phyloP scores from a whole-genome alignment of 257 asterid genomes.

The Jacaranda copaia region DNA sequence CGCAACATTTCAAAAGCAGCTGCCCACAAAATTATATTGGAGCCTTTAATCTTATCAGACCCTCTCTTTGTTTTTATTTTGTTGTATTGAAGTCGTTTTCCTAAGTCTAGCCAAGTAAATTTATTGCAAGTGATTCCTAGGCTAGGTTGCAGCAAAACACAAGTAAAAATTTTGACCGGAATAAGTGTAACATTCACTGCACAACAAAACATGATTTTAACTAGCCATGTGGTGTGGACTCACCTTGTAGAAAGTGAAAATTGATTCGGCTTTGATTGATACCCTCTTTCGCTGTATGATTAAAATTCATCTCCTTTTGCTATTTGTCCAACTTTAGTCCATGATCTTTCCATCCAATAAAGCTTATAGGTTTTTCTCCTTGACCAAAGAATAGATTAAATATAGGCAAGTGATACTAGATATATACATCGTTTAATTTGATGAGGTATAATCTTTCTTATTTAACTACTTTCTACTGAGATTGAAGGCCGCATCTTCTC shows the following conservation, averaged over 20 bases:
- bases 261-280: neutral
- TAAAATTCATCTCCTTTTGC: too few relatives aligned
- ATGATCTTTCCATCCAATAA: too few relatives aligned
- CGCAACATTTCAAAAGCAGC: constrained; percentile 14
- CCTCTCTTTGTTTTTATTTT: neutral
- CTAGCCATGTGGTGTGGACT: too few relatives aligned
- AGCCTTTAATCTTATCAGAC: neutral
- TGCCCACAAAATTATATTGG: neutral
- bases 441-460: too few relatives aligned
- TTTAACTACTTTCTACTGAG: too few relatives aligned
- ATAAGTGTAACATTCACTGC: neutral
- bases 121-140: constrained; percentile 23
- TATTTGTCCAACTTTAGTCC: too few relatives aligned
- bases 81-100: constrained; percentile 36
- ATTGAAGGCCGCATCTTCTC: too few relatives aligned
- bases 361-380: too few relatives aligned
- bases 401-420: too few relatives aligned
- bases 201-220: neutral
- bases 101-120: neutral
- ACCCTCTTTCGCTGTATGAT: too few relatives aligned
- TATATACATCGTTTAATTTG: too few relatives aligned
- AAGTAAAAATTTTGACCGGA: neutral
- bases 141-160: neutral
- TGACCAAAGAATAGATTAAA: too few relatives aligned
- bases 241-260: neutral